Base-by-base conservation (phyloP, 2,329 filamentous ascomycete genomes). In the Aspergillus novoparasiticus region DNA sequence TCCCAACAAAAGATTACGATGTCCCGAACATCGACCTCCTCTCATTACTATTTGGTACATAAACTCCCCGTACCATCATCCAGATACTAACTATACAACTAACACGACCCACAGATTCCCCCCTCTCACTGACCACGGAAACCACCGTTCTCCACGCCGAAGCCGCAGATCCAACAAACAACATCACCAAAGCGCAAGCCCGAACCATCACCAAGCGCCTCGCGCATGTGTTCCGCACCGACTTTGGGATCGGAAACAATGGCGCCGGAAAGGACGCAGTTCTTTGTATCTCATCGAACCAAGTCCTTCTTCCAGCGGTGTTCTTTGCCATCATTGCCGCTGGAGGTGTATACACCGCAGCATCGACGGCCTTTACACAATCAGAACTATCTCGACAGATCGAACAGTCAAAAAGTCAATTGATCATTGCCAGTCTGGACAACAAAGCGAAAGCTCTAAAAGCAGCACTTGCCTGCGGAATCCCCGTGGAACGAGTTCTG, bases 261-360 rank as follows among this genome's bases (percentile, higher is more conserved):
- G 84, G 85, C 0, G 77, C 81, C 0, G 81, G 77, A 41, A 80
- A 80, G 58, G 84, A 87, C 66, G 82, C 88, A 5, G 83, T 88
- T 16, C 83, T 87, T 4, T 80, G 83, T 21, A 82, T 88, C 32
- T 86, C 84, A 0, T 82, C 83, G 0, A 87, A 87, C 2, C 84
- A 88, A 66, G 82, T 82, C 53, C 77, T 87, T 6, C 77, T 88
- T 0, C 82, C 85, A 0, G 78, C 82, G 14, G 66, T 86, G 1
- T 85, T 86, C 69, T 88, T 81, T 66, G 84, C 82, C 16, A 82
- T 87, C 58, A 79, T 89, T 53, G 86, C 84, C 4, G 85, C 86
- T 2, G 86, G 83, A 1, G 87, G 86, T 21, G 81, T 89, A 30
- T 89, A 86, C 68, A 85, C 84, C 63, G 84, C 23, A 64, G 85